Base-by-base conservation (phyloP, 345 rosid species). In the Clarkia xantiana region DNA sequence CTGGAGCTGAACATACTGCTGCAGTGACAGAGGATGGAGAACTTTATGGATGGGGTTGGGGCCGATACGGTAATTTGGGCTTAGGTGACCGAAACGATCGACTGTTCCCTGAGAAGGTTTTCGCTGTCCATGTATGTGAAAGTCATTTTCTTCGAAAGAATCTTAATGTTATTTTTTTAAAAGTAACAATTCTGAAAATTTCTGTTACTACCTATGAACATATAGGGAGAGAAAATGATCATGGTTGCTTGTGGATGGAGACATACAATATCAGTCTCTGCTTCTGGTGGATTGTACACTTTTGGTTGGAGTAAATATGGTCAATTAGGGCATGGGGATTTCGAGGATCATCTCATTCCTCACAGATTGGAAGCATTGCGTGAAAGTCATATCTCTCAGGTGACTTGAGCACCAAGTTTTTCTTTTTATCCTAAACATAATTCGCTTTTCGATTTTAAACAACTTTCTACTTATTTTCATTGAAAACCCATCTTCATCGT, bases 21-120 rank as follows among this genome's bases (percentile, higher is more conserved):
- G 98, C 96, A 53, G 77, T 86, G 54, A 67, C 96, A 54, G 93
- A 86, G 76, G 79, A 76, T 57, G 98, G 98, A 62, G 82, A 75
- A 36, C 89, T 91, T 14, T 86, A 81, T 74, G 98, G 98, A 57
- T 91, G 98, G 98, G 98, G 98, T 5, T 86, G 98, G 96, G 98
- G 98, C 8, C 67, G 93, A 42, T 86, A 91, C 63, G 98, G 96
- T 42, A 91, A 91, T 74, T 62, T 91, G 78, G 98, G 98, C 62
- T 74, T 91, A 22, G 98, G 98, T 50, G 98, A 91, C 73, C 67
- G 96, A 64, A 78, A 55, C 49, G 96, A 91, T 70, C 98, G 96
- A 50, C 62, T 78, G 62, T 69, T 86, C 65, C 96, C 98, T 49
- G 87, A 76, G 74, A 80, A 73, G 65, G 94, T 91, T 61, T 58